Evolutionary conservation across 768 basidiomycete species (phyloP).

Genomic region (Kwoniella heveanensis): DNA sequence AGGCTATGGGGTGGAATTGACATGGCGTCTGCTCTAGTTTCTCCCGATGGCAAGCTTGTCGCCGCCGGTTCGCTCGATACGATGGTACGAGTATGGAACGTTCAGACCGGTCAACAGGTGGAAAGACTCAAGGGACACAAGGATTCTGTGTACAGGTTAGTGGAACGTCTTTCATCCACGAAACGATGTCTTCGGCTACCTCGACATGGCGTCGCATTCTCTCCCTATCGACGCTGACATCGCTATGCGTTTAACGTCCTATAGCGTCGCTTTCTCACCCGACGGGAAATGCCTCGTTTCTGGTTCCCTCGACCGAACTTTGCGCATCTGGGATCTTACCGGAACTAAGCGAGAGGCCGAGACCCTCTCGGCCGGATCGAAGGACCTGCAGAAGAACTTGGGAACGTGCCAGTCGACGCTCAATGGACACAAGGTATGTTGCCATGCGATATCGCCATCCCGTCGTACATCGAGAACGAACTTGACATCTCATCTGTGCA

Average conservation of each 20-base stretch:
- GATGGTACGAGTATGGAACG: slow-evolving; percentile 79
- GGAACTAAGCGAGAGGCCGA: slow-evolving; percentile 50
- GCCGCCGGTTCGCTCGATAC: slow-evolving; percentile 66
- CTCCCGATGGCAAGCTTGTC: slow-evolving; percentile 69
- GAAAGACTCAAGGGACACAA: slow-evolving; percentile 76
- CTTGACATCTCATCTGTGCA: too few relatives aligned
- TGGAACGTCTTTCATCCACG: neutral
- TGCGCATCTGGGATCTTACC: slow-evolving; percentile 81
- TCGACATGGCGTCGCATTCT: too few relatives aligned
- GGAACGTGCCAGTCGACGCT: slow-evolving; percentile 79
- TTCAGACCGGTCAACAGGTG: slow-evolving; percentile 71
- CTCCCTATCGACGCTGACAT: too few relatives aligned
- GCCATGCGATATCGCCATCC: neutral
- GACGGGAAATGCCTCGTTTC: slow-evolving; percentile 86
- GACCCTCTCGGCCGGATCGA: slow-evolving; percentile 34
- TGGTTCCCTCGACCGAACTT: slow-evolving; percentile 83
- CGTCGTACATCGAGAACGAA: too few relatives aligned
- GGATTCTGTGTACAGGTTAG: slow-evolving; percentile 74
- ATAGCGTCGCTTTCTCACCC: slow-evolving; percentile 79
- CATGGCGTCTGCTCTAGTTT: slow-evolving; percentile 58
- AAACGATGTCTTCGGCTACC: too few relatives aligned
- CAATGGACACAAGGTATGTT: slow-evolving; percentile 77
- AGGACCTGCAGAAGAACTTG: slow-evolving; percentile 50
- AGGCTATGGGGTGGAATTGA: too few relatives aligned
- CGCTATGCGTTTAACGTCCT: too few relatives aligned